These are phyloP conservation scores for Gelatoporia subvermispora DNA, from an alignment of 768 basidiomycete species.

Conservation along the genomic window DNA sequence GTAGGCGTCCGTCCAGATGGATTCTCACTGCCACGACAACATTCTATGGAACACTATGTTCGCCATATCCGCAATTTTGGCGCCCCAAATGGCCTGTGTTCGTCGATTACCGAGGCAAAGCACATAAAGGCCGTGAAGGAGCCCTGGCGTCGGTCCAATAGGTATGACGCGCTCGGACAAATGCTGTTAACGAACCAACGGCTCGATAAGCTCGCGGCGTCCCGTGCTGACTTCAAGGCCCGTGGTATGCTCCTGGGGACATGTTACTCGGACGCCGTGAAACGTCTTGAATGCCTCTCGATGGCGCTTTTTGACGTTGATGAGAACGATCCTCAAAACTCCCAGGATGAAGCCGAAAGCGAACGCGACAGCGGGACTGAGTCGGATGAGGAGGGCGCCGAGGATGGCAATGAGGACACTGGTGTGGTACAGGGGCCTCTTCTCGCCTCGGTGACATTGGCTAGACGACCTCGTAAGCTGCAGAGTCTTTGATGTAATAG, in stretches of 20 bases:
- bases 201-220: conserved; percentile 21
- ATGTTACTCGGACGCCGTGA: no score
- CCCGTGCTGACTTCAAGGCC: conserved; percentile 9
- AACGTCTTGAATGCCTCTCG: no score
- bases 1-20: conserved; percentile 5
- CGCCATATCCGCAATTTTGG: conserved; percentile 8
- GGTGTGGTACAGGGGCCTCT: no score
- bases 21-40: conserved; percentile 13
- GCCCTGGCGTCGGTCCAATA: conserved; percentile 16
- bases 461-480: no score
- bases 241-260: conserved; percentile 14
- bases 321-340: no score
- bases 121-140: conserved; percentile 19
- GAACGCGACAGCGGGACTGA: no score
- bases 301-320: no score
- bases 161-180: conserved; percentile 12
- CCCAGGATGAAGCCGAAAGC: no score
- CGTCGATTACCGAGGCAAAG: conserved; percentile 18
- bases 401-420: no score
- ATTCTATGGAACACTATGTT: conserved; percentile 9
- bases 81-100: conserved; percentile 17
- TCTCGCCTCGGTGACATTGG: no score
- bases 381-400: no score
- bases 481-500: no score
- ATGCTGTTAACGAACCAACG: conserved; percentile 19